phyloP scores from a whole-genome alignment of 371 early-diverging fungal species.

The Mucor mucedo region DNA sequence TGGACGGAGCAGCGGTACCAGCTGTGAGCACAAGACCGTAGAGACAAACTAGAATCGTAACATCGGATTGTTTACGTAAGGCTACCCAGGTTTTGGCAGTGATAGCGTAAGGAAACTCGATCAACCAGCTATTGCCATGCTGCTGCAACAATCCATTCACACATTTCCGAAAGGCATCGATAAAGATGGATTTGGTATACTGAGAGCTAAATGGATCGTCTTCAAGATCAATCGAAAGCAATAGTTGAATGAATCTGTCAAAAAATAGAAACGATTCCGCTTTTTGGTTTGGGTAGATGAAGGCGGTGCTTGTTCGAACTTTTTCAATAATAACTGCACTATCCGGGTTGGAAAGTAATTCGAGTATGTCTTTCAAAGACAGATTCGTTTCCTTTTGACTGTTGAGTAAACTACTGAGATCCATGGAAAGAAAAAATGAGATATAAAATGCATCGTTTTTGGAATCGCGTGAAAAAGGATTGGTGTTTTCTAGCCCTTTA shows the following conservation, averaged over 20 bases:
- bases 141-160: constrained; percentile 36
- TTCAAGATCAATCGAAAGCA: constrained; percentile 33
- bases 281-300: constrained; percentile 22
- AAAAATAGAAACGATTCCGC: constrained; percentile 39
- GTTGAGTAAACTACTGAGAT: constrained; percentile 44
- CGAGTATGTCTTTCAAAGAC: constrained; percentile 25
- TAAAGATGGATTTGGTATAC: constrained; percentile 30
- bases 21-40: constrained; percentile 43
- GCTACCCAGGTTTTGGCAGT: constrained; percentile 32
- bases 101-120: constrained; percentile 31
- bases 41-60: constrained; percentile 36
- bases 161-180: constrained; percentile 39
- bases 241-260: constrained; percentile 40
- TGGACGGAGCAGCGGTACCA: neutral
- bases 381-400: constrained; percentile 28
- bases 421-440: constrained; percentile 26
- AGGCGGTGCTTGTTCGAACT: constrained; percentile 32
- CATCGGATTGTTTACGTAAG: constrained; percentile 27
- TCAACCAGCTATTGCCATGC: constrained; percentile 34
- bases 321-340: constrained; percentile 26
- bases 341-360: constrained; percentile 24
- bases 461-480: too few species aligned
- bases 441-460: too few species aligned
- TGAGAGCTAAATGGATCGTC: constrained; percentile 32
- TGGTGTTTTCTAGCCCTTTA: too few species aligned